These are phyloP conservation scores for Acer yangbiense DNA, from an alignment of 345 rosid species.

Conservation along the genomic window DNA sequence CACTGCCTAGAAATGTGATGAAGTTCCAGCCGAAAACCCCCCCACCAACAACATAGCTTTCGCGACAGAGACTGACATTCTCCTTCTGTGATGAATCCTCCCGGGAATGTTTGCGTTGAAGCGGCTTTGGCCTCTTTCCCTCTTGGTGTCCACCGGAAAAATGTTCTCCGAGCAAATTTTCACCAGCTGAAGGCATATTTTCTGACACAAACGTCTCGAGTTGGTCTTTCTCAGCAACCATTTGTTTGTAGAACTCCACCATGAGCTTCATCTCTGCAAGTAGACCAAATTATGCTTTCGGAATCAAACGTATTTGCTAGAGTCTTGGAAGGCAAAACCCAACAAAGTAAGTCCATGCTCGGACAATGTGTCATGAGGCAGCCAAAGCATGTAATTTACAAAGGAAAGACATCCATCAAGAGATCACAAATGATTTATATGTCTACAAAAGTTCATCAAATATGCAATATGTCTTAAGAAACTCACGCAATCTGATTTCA, in stretches of 20 bases:
- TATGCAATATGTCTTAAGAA: neutral
- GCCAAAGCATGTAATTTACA: neutral
- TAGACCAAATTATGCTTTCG: neutral
- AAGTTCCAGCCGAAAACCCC: conserved; percentile 35
- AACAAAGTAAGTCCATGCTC: neutral
- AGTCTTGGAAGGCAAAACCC: neutral
- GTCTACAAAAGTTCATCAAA: neutral
- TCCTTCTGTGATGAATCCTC: too few species aligned
- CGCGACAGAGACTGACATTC: conserved; percentile 5
- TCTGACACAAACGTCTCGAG: too few species aligned
- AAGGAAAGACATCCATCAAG: neutral
- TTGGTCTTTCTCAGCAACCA: neutral
- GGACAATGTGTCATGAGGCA: neutral
- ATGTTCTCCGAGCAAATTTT: conserved; percentile 4
- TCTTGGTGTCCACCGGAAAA: neutral
- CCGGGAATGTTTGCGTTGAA: too few species aligned
- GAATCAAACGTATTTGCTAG: neutral
- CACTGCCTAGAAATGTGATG: conserved; percentile 29
- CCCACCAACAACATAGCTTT: conserved; percentile 32
- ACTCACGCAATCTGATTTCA: conserved; percentile 26
- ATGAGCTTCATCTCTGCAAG: conserved; percentile 28
- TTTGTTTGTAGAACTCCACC: conserved; percentile 26
- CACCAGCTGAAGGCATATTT: neutral
- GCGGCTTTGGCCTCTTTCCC: neutral
- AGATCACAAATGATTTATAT: neutral